Conservation (phyloP, 345 rosid species). For the Heritiera fomes region DNA sequence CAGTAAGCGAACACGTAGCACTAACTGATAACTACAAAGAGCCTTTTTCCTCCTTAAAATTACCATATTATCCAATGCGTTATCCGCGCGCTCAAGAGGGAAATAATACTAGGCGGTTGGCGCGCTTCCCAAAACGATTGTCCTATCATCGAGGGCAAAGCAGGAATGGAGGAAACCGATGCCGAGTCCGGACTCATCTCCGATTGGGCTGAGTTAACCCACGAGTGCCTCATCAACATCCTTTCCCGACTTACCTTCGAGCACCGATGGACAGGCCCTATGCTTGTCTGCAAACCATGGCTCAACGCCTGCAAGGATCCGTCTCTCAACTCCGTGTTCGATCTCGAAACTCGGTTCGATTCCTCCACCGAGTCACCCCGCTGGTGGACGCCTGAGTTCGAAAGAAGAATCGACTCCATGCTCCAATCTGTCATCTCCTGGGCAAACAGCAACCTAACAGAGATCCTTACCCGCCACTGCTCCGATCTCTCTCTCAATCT, state of each 20-base stretch:
- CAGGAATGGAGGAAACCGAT: background rate
- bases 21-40: too few relatives aligned
- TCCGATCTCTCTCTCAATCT: slow-evolving; percentile 64
- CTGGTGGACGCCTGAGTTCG: slow-evolving; percentile 75
- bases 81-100: background rate
- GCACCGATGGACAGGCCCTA: slow-evolving; percentile 79
- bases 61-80: slow-evolving; percentile 2
- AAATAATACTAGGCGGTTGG: background rate
- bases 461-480: slow-evolving; percentile 76
- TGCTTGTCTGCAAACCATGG: slow-evolving; percentile 80
- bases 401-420: slow-evolving; percentile 65
- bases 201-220: slow-evolving; percentile 79
- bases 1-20: too few relatives aligned
- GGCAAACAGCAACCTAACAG: slow-evolving; percentile 59
- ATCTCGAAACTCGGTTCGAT: slow-evolving; percentile 63
- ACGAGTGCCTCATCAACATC: slow-evolving; percentile 68
- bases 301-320: slow-evolving; percentile 63
- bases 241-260: slow-evolving; percentile 61
- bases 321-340: slow-evolving; percentile 60
- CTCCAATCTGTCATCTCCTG: slow-evolving; percentile 61
- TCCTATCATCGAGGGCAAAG: slow-evolving; percentile 7
- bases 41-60: background rate
- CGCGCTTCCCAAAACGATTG: background rate
- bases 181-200: slow-evolving; percentile 24
- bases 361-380: slow-evolving; percentile 47